Base-by-base conservation (phyloP, 306 rosid species). In the Corylus americana region DNA sequence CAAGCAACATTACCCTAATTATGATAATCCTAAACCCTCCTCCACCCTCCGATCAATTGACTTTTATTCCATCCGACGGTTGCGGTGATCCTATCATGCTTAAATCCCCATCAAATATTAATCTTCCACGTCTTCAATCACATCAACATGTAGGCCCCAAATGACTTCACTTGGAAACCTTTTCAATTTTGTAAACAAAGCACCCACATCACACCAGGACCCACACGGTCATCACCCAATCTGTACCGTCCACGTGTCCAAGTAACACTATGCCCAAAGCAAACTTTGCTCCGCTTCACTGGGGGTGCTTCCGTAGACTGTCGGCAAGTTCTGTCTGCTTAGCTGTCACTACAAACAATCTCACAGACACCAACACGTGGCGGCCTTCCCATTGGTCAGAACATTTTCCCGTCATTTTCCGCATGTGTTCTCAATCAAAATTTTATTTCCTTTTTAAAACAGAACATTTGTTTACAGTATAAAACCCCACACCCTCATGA, bases 341-440 rank as follows among this genome's bases (percentile, higher is more conserved):
- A 90, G 94, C 87, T 91, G 97, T 91, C 89, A 85, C 79, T 72
- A 55, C 45, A 83, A 74, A 78, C 87, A 82, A 84, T 45, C 76
- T 35, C 76, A 71, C 80, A 7, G 35, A 44, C 45, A 1, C 4
- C 0, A 5, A 49, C 91, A 86, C 90, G 84, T 85, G 94, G 79
- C 89, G 5, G 0, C 0, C 0, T 8, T 80, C 63, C 47, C 20
- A 88, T 88, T 87, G 80, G 84, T 25, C 25, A 44, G 27, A 42
- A 11, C 7, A 77, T 71, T 73, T 58, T 80, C 80, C 22, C 1
- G 47, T 79, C 79, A 12, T 29, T 45, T 20, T 64, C 58, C 66
- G n/a, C 53, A 50, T 20, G 51, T n/a, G 35, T 81, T 78, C 22
- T 27, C 14, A 67, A 48, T 13, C 72, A 73, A 67, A 27, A 3